phyloP scores from a whole-genome alignment of 345 rosid species.

The Syzygium aqueum region DNA sequence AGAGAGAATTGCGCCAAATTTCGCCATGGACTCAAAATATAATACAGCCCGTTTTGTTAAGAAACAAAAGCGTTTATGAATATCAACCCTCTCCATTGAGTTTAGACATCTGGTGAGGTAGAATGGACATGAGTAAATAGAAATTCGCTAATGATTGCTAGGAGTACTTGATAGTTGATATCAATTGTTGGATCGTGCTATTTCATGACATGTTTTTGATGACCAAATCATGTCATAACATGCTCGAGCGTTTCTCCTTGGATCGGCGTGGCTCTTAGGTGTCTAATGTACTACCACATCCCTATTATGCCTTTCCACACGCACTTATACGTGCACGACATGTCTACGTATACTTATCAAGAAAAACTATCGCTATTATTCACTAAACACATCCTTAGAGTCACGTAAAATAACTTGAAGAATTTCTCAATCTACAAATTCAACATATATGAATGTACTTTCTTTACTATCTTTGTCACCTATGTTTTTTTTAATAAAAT shows the following conservation, averaged over 20 bases:
- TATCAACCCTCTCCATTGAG: too few relatives aligned
- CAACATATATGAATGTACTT: neutral
- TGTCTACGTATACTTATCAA: neutral
- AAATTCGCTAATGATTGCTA: accelerated
- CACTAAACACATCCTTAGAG: neutral
- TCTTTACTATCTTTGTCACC: accelerated
- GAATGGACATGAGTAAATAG: neutral
- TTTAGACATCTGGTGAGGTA: too few relatives aligned
- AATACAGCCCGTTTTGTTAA: neutral
- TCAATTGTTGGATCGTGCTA: neutral
- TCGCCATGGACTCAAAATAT: neutral
- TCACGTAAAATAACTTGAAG: accelerated
- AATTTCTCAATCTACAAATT: neutral
- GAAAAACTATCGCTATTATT: neutral
- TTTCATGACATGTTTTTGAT: accelerated
- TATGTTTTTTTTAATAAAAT: neutral
- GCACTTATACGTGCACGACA: neutral
- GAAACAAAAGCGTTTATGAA: too few relatives aligned
- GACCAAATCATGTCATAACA: accelerated
- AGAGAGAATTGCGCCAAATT: neutral
- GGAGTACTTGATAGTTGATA: accelerated
- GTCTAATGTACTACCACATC: neutral
- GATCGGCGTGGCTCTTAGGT: neutral
- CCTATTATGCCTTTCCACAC: too few relatives aligned
- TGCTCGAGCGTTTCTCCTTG: accelerated